phyloP scores from a whole-genome alignment of 768 basidiomycete genomes.

The Leucocoprinus birnbaumii region DNA sequence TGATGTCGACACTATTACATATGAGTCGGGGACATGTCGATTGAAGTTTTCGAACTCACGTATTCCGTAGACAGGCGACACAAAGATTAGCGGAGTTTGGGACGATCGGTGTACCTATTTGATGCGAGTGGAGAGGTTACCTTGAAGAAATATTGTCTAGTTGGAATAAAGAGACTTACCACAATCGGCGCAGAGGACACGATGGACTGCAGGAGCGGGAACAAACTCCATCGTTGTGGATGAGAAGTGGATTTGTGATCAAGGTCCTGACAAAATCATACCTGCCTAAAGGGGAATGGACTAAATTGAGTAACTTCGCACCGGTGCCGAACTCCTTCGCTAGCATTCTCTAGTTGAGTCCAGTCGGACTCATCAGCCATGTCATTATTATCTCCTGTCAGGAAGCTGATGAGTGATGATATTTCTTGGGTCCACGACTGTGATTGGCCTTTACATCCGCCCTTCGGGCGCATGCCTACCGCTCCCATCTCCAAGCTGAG shows the following conservation, averaged over 20 bases:
- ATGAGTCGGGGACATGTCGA: background rate
- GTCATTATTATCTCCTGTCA: too few relatives aligned
- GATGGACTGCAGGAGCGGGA: conserved; percentile 70
- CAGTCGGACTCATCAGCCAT: too few relatives aligned
- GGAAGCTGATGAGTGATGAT: too few relatives aligned
- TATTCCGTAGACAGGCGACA: conserved; percentile 84
- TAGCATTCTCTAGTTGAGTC: too few relatives aligned
- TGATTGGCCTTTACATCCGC: too few relatives aligned
- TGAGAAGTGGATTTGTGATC: conserved; percentile 5
- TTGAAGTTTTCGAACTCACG: conserved; percentile 39
- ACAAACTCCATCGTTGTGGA: conserved; percentile 67
- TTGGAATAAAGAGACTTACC: conserved; percentile 38
- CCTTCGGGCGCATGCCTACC: too few relatives aligned
- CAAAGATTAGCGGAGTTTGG: conserved; percentile 94
- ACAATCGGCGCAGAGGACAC: conserved; percentile 88
- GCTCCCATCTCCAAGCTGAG: too few relatives aligned
- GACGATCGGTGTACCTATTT: conserved; percentile 75
- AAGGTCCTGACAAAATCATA: conserved; percentile 13
- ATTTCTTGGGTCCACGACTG: too few relatives aligned
- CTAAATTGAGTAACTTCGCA: too few relatives aligned
- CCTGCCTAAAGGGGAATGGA: conserved; percentile 10
- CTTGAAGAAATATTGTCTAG: background rate
- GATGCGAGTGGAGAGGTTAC: background rate
- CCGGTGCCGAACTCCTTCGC: too few relatives aligned
- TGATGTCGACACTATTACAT: conserved; percentile 80